phyloP scores from a whole-genome alignment of 1,284 basidiomycete genomes.

The Pseudozyma pruni region DNA sequence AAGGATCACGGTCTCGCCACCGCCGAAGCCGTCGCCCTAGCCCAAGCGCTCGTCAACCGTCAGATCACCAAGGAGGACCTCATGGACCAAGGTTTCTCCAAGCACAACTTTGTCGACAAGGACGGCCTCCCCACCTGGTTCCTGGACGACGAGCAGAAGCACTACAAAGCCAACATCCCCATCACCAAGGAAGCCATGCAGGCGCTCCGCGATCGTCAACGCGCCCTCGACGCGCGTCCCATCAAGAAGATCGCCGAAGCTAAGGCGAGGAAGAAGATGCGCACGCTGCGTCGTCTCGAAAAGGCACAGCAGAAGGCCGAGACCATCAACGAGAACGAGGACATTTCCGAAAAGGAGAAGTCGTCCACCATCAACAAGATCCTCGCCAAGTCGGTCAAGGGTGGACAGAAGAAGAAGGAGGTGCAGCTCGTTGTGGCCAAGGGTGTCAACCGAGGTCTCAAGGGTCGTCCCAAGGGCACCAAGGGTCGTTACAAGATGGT shows the following conservation, averaged over 20 bases:
- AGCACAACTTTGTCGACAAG: slow-evolving; percentile 85
- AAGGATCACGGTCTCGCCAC: slow-evolving; percentile 85
- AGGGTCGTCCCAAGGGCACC: slow-evolving; percentile 93
- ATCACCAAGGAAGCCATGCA: slow-evolving; percentile 95
- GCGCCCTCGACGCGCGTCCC: slow-evolving; percentile 92
- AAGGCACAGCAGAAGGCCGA: slow-evolving; percentile 97
- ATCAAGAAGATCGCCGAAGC: slow-evolving; percentile 99
- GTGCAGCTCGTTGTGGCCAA: slow-evolving; percentile 91
- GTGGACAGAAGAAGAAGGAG: slow-evolving; percentile 76
- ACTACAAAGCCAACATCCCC: slow-evolving; percentile 93
- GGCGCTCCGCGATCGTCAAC: slow-evolving; percentile 86
- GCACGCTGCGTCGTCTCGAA: slow-evolving; percentile 83
- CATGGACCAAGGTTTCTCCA: slow-evolving; percentile 95
- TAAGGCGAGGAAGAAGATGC: slow-evolving; percentile 95
- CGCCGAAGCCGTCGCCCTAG: slow-evolving; percentile 90
- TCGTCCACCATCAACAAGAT: slow-evolving; percentile 91
- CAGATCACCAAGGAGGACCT: slow-evolving; percentile 87
- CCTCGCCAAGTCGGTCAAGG: slow-evolving; percentile 76
- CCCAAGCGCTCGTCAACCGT: slow-evolving; percentile 91
- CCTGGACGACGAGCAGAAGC: slow-evolving; percentile 92
- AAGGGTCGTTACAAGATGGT: slow-evolving; percentile 75
- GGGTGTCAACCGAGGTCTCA: slow-evolving; percentile 86
- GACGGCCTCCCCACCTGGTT: slow-evolving; percentile 95
- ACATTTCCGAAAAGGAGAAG: slow-evolving; percentile 83
- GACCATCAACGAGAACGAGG: slow-evolving; percentile 85